phyloP scores from a whole-genome alignment of 306 rosid genomes.

The Sophora flavescens region DNA sequence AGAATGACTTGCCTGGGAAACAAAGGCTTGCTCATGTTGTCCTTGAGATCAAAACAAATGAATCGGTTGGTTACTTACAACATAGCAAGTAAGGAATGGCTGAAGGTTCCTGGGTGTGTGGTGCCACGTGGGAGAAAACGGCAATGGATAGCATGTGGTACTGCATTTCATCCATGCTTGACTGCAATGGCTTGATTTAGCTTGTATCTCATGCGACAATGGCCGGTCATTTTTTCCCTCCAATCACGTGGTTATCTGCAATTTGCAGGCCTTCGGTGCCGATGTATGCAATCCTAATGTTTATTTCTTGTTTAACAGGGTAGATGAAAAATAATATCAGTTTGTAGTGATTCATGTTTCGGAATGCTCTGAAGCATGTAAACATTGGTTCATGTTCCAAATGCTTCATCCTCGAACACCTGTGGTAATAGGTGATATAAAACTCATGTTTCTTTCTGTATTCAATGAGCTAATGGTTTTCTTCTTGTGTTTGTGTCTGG shows the following conservation, averaged over 20 bases:
- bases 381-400: slow-evolving; percentile 42
- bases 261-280: slow-evolving; percentile 41
- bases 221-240: slow-evolving; percentile 17
- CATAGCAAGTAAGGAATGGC: slow-evolving; percentile 76
- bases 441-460: slow-evolving; percentile 32
- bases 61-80: slow-evolving; percentile 80
- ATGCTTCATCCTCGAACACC: slow-evolving; percentile 35
- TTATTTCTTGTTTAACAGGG: slow-evolving; percentile 43
- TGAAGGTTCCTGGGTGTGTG: slow-evolving; percentile 77
- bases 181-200: slow-evolving; percentile 72
- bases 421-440: slow-evolving; percentile 33
- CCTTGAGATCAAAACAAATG: slow-evolving; percentile 77
- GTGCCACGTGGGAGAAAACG: slow-evolving; percentile 74
- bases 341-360: slow-evolving; percentile 41
- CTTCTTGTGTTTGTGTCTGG: slow-evolving; percentile 16
- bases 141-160: slow-evolving; percentile 79
- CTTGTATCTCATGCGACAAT: slow-evolving; percentile 36
- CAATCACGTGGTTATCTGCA: slow-evolving; percentile 42
- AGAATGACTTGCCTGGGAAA: slow-evolving; percentile 95
- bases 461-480: slow-evolving; percentile 28
- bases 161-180: slow-evolving; percentile 85
- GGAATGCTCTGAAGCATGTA: slow-evolving; percentile 48
- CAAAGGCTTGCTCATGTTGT: slow-evolving; percentile 92
- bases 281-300: slow-evolving; percentile 41
- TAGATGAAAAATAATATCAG: slow-evolving; percentile 51